Conservation (phyloP, 2,329 filamentous ascomycete genomes). For the Graphium sp. region DNA sequence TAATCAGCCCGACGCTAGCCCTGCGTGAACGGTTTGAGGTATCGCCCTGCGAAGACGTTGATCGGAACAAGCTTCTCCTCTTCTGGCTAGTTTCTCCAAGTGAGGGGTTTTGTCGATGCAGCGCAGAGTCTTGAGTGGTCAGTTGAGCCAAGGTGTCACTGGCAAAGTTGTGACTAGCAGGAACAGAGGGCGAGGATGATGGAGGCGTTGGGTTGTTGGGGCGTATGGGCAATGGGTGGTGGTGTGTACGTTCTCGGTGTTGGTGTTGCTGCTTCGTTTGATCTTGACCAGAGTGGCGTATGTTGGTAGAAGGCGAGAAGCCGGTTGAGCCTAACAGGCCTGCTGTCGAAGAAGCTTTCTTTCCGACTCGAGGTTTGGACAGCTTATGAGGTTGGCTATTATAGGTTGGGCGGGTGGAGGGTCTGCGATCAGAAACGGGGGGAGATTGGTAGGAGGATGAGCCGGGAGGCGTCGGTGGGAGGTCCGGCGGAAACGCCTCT, state of each 20-base stretch:
- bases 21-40: too few relatives aligned
- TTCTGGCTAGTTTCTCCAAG: not conserved
- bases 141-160: too few relatives aligned
- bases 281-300: too few relatives aligned
- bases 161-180: too few relatives aligned
- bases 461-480: not conserved
- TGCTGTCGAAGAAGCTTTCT: slow-evolving; percentile 18
- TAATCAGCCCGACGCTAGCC: too few relatives aligned
- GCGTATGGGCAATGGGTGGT: too few relatives aligned
- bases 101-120: slow-evolving; percentile 2
- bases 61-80: slow-evolving; percentile 16
- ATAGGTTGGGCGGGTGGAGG: slow-evolving; percentile 8
- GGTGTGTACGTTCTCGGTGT: too few relatives aligned
- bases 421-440: slow-evolving; percentile 6
- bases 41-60: slow-evolving; percentile 17
- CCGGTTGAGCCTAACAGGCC: slow-evolving; percentile 20
- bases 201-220: too few relatives aligned
- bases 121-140: slow-evolving; percentile 3
- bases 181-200: too few relatives aligned
- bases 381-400: slow-evolving; percentile 40
- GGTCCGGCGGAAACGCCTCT: slow-evolving; percentile 1
- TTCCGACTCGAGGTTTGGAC: slow-evolving; percentile 29
- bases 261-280: too few relatives aligned
- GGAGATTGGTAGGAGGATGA: slow-evolving; percentile 1
- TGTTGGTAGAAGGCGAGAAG: slow-evolving; percentile 12